Percentiles rank a stretch among this genome's conserved stretches.
Evolutionary conservation across 148 eudicot genomes (phyloP).

Genomic region (Simmondsia chinensis): DNA sequence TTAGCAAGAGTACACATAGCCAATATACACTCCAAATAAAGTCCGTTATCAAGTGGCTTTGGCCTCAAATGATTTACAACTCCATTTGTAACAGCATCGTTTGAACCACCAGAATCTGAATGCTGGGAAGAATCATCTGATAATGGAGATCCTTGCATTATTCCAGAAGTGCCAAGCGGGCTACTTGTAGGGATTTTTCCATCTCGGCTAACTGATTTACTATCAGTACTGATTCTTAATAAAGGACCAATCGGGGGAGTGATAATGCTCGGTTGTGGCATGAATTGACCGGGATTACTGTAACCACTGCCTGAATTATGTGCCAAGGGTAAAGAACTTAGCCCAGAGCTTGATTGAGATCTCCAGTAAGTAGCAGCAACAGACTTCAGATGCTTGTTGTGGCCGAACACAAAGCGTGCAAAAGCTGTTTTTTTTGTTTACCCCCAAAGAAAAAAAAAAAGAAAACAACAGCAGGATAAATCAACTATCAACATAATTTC

Average conservation of each 20-base stretch:
- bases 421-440: too few relatives aligned
- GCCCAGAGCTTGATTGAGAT: conserved; percentile 62
- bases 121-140: conserved; percentile 90
- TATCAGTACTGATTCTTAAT: conserved; percentile 51
- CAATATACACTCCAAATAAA: conserved; percentile 64
- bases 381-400: conserved; percentile 81
- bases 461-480: too few relatives aligned
- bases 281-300: conserved; percentile 46
- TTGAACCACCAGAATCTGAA: conserved; percentile 75
- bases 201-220: conserved; percentile 48
- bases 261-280: conserved; percentile 48
- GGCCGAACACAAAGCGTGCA: conserved; percentile 89
- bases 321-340: conserved; percentile 54
- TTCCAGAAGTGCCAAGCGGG: conserved; percentile 66
- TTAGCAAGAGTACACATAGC: conserved; percentile 81
- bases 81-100: conserved; percentile 53
- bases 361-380: conserved; percentile 81
- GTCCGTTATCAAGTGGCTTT: conserved; percentile 54
- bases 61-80: conserved; percentile 49
- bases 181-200: conserved; percentile 78
- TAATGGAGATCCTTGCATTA: conserved; percentile 86
- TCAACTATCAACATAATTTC: too few relatives aligned
- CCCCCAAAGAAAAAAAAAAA: too few relatives aligned
- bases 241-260: conserved; percentile 63
- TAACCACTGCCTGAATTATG: conserved; percentile 61